Evolutionary conservation across 1,139 yeast species (phyloP), one percentile per base, ranked within the genome.

Genomic region (Pichia sp.): DNA sequence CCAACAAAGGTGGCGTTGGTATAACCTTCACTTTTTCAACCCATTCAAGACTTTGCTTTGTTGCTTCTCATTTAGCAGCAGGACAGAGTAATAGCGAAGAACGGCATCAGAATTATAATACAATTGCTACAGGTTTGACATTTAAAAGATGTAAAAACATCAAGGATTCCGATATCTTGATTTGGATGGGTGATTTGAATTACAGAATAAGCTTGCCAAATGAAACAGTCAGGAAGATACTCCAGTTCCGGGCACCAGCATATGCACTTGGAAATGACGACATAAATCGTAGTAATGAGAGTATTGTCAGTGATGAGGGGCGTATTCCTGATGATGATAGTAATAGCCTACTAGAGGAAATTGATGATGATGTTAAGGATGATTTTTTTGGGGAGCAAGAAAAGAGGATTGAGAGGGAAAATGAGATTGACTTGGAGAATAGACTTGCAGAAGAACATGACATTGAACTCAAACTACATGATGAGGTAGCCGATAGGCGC

Each of bases 141-240:
- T 92, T 95, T 67, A 81, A 89, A 1, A 78, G 93, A 52, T 88
- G 90, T 57, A 75, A 73, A 59, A 77, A 79, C 29, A 81, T 92
- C 38, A 79, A 79, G 59, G 96, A 90, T 64, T 97, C 90, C 67
- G 97, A 93, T 67, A 82, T 85, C 42, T 80, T 90, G 4, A 76
- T 95, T 8, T 93, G 99, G 99, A 78, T 92, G 69, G 99, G 99
- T 4, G 99, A 93, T 70, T 87, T 95, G 70, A 93, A 93, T 68
- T 95, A 87, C 71, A 76, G 99, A 63, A 82, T 93, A 40, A 75
- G 81, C 32, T 70, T 90, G 62, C 79, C 88, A 0, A 90, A 88
- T 67, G 96, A 87, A 6, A 81, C 82, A 30, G 96, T 90, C 11
- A 75, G 96, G 55, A 67, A 72, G 6, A 69, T 82, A 55, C 77